Conservation (phyloP, 108 stramenopile genomes). For the Bacterosira constricta region DNA sequence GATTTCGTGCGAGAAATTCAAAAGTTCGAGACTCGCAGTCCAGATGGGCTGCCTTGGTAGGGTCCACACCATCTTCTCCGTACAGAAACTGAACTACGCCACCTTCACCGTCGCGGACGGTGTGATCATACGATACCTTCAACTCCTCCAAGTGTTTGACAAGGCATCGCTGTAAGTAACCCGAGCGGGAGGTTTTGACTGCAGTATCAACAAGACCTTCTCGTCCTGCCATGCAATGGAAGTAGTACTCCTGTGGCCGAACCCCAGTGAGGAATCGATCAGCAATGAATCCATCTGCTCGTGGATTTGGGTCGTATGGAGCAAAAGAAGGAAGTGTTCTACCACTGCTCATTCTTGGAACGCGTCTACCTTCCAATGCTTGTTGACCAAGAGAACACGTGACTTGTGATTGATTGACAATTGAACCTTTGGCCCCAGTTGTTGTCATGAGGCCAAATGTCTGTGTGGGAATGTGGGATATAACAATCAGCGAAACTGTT, state of each 20-base stretch:
- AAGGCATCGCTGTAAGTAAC: slow-evolving; percentile 98
- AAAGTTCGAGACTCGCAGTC: slow-evolving; percentile 85
- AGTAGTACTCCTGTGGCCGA: slow-evolving; percentile 99
- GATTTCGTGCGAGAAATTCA: slow-evolving; percentile 89
- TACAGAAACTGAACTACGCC: slow-evolving; percentile 98
- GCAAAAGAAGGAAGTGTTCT: slow-evolving; percentile 97
- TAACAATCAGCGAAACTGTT: not conserved
- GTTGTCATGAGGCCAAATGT: slow-evolving; percentile 97
- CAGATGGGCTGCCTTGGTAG: slow-evolving; percentile 85
- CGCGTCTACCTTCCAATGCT: slow-evolving; percentile 98
- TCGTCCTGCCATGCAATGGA: slow-evolving; percentile 99
- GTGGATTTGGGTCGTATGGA: slow-evolving; percentile 94
- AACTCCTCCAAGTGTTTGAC: slow-evolving; percentile 98
- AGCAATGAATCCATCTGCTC: slow-evolving; percentile 99
- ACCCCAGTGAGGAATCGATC: slow-evolving; percentile 99
- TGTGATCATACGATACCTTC: slow-evolving; percentile 95
- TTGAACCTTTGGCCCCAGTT: slow-evolving; percentile 99
- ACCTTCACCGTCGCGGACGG: slow-evolving; percentile 97
- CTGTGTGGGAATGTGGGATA: slow-evolving; percentile 23
- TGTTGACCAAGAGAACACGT: slow-evolving; percentile 99
- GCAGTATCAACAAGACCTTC: slow-evolving; percentile 97
- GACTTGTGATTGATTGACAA: slow-evolving; percentile 98
- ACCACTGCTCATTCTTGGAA: slow-evolving; percentile 96
- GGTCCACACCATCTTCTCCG: slow-evolving; percentile 99
- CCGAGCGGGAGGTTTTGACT: slow-evolving; percentile 98